Evolutionary conservation across 176 grass and related monocot genomes (phyloP), one percentile per base, ranked within the genome.

Genomic region (Alopecurus myosuroides): DNA sequence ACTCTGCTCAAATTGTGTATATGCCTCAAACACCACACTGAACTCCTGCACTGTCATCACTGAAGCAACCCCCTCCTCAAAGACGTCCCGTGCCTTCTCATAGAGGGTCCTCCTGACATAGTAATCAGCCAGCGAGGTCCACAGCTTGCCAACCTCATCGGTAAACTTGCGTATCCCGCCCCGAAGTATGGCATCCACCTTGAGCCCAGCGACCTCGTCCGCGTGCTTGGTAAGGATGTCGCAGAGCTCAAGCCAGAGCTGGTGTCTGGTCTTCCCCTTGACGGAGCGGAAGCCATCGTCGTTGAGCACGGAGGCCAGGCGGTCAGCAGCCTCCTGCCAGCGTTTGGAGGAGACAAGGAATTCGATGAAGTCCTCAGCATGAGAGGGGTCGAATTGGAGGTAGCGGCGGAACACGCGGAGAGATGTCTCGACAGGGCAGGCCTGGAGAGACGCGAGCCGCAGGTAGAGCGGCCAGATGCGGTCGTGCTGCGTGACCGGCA

Each of bases 231-330:
- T 97, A 30, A 93, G 92, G 34, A 94, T 82, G 19, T 97, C 87
- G 13, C 94, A 97, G 5, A 94, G 89, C 80, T 97, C 94, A 0
- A 97, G 89, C 94, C 94, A 97, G 20, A 97, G 94, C 86, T 97
- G 94, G 73, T 95, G 93, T 14, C 83, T 85, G 19, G 93, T 92
- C 86, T 95, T 95, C 7, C 88, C 90, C 82, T 95, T 95, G 76
- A 95, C 88, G 4, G 93, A 95, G 70, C 88, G 88, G 85, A 95
- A 95, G n/a, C 79, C 73, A 0, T 92, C 90, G 6, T 95, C 90
- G 4, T 95, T 95, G 37, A 95, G 93, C 7, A 92, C 93, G 3
- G 85, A 84, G 1, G 91, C 94, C 2, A 97, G 91, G 28, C 90
- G 86, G 67, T 94, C 81, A 0, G 94, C 90, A 0, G 94, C 86